Evolutionary conservation across 2,329 filamentous ascomycete species (phyloP).

Genomic region (Stromatinia cepivora): DNA sequence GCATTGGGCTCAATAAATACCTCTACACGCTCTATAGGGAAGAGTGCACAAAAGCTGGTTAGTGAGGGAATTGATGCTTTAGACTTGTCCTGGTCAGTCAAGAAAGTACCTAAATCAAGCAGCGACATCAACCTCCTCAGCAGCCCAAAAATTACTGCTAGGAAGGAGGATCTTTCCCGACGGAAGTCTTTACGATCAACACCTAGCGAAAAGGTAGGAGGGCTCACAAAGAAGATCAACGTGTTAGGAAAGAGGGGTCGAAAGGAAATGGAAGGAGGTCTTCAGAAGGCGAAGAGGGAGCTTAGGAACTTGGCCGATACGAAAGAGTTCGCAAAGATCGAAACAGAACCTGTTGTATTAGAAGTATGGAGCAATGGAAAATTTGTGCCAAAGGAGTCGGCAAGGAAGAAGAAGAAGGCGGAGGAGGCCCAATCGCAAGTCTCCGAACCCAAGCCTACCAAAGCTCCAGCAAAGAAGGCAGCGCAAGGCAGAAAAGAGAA

Average conservation of each 20-base stretch:
- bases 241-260: slow-evolving; percentile 61
- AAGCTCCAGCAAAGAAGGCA: slow-evolving; percentile 24
- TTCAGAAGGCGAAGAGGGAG: slow-evolving; percentile 56
- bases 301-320: slow-evolving; percentile 61
- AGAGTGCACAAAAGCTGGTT: slow-evolving; percentile 38
- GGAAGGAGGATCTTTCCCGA: slow-evolving; percentile 37
- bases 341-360: slow-evolving; percentile 56
- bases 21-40: slow-evolving; percentile 33
- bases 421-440: slow-evolving; percentile 36
- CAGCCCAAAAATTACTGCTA: slow-evolving; percentile 38
- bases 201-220: slow-evolving; percentile 45
- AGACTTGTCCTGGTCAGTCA: slow-evolving; percentile 48
- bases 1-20: slow-evolving; percentile 40
- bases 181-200: slow-evolving; percentile 46
- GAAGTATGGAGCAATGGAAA: slow-evolving; percentile 68
- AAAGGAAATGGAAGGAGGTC: slow-evolving; percentile 49
- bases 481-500: slow-evolving; percentile 37
- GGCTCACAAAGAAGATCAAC: slow-evolving; percentile 50
- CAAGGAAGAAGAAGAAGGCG: slow-evolving; percentile 41
- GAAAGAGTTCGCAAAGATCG: slow-evolving; percentile 60
- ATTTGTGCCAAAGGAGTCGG: slow-evolving; percentile 48
- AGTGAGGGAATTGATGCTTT: slow-evolving; percentile 50
- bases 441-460: slow-evolving; percentile 9
- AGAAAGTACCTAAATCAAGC: slow-evolving; percentile 43
- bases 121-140: slow-evolving; percentile 32